A percentile compares a stretch with the other conserved stretches of the same genome.
Conservation (phyloP, 2,329 filamentous ascomycete genomes). For the Aspergillus phoenicis region DNA sequence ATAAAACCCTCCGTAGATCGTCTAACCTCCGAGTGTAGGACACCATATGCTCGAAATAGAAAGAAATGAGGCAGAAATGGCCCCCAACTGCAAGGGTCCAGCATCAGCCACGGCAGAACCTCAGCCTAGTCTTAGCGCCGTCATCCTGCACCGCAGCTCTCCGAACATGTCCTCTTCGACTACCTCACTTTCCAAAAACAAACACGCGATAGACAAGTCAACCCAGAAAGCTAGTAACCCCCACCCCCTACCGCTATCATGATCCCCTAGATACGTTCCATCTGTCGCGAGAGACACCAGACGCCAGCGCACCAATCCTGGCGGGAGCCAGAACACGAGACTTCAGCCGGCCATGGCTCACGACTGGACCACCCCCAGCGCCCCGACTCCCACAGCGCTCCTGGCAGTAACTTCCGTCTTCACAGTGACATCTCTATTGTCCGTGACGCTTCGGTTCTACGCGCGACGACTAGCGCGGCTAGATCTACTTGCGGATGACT, state of each 20-base stretch:
- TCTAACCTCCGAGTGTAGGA: too few relatives aligned
- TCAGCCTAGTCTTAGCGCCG: background rate
- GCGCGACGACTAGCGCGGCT: background rate
- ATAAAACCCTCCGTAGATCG: too few relatives aligned
- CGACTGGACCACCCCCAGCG: background rate
- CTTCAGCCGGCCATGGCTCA: background rate
- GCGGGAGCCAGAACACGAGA: background rate
- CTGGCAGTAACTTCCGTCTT: background rate
- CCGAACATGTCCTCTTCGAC: background rate
- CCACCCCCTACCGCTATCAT: background rate
- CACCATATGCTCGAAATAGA: too few relatives aligned
- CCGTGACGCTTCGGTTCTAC: background rate
- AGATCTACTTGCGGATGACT: background rate
- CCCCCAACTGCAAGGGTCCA: background rate
- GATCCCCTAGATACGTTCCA: background rate
- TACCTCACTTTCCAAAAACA: background rate
- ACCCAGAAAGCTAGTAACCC: too few relatives aligned
- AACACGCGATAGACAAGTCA: background rate
- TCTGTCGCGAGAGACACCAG: too few relatives aligned
- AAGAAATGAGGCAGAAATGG: too few relatives aligned
- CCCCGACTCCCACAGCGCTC: background rate
- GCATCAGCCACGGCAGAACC: background rate
- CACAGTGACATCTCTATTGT: background rate
- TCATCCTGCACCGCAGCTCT: background rate
- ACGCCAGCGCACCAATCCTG: background rate